phyloP scores from a whole-genome alignment of 2,329 filamentous ascomycete species.

The Furcasterigmium furcatum region DNA sequence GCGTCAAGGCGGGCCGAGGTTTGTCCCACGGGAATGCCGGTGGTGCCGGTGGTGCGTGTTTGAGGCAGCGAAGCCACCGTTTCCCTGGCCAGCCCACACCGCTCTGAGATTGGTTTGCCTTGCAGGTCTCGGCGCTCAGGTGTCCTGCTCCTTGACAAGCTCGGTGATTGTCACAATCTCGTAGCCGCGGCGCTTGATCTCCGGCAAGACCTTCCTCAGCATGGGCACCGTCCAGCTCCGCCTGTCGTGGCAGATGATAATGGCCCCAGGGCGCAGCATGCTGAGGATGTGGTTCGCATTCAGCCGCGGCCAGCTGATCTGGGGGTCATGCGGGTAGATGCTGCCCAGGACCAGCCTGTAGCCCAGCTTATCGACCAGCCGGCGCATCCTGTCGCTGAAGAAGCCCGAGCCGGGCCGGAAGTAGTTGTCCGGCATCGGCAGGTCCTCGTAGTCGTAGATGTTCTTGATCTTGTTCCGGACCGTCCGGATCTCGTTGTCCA shows the following conservation, averaged over 20 bases:
- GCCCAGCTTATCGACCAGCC: constrained; percentile 54
- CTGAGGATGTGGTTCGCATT: constrained; percentile 80
- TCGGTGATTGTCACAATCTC: constrained; percentile 68
- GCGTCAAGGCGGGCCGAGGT: no score
- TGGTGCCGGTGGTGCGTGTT: no score
- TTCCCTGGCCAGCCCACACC: no score
- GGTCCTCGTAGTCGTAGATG: constrained; percentile 50
- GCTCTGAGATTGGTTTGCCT: background rate
- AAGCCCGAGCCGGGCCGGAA: constrained; percentile 85
- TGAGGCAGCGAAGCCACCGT: no score
- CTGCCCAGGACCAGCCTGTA: constrained; percentile 76
- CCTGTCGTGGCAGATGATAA: constrained; percentile 85
- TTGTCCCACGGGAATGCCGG: no score
- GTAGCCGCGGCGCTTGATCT: constrained; percentile 68
- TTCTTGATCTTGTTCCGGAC: constrained; percentile 60
- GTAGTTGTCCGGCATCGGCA: constrained; percentile 51
- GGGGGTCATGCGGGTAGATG: constrained; percentile 90
- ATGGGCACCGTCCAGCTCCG: constrained; percentile 81
- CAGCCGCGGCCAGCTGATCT: constrained; percentile 64
- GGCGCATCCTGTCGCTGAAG: constrained; percentile 70
- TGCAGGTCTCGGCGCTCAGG: background rate
- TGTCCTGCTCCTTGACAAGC: constrained; percentile 43
- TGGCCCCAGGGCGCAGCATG: constrained; percentile 71
- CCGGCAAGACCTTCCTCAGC: constrained; percentile 69
- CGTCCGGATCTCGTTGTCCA: constrained; percentile 59